Evolutionary conservation across 1,139 yeast species (phyloP).

Genomic region (Saccharomyces uvarum): DNA sequence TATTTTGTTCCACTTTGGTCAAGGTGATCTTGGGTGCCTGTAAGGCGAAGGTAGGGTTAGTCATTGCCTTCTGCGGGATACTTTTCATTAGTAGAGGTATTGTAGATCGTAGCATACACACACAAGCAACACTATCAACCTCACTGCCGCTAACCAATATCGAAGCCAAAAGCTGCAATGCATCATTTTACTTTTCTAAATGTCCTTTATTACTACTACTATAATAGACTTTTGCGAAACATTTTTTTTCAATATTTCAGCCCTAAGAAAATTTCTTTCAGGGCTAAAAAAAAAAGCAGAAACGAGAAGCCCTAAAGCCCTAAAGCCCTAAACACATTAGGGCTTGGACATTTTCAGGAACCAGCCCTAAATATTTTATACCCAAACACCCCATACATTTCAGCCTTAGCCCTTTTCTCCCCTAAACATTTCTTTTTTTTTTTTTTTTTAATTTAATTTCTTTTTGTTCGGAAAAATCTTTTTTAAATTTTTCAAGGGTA

Average conservation of each 20-base stretch:
- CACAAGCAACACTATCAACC: background rate
- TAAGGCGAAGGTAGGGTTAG: conserved; percentile 2
- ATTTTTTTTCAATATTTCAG: background rate
- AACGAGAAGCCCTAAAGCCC: background rate
- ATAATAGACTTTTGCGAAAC: background rate
- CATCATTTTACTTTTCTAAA: background rate
- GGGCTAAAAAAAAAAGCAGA: background rate
- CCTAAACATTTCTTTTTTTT: background rate
- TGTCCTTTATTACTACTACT: background rate
- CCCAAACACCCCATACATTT: background rate
- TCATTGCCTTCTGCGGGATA: conserved; percentile 4
- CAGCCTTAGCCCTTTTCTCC: background rate
- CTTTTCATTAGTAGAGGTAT: conserved; percentile 1
- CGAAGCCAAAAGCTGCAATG: background rate
- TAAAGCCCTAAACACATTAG: background rate
- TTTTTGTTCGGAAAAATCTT: conserved; percentile 1
- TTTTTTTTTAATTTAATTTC: conserved; percentile 2
- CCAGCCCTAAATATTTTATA: background rate
- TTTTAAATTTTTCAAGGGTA: conserved; percentile 7
- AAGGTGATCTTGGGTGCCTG: conserved; percentile 14
- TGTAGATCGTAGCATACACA: background rate
- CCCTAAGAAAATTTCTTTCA: background rate
- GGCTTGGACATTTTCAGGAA: background rate
- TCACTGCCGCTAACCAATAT: background rate
- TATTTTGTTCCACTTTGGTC: conserved; percentile 19